Base-by-base conservation (phyloP, 176 grass and related monocot species). In the Calamus simplicifolius region DNA sequence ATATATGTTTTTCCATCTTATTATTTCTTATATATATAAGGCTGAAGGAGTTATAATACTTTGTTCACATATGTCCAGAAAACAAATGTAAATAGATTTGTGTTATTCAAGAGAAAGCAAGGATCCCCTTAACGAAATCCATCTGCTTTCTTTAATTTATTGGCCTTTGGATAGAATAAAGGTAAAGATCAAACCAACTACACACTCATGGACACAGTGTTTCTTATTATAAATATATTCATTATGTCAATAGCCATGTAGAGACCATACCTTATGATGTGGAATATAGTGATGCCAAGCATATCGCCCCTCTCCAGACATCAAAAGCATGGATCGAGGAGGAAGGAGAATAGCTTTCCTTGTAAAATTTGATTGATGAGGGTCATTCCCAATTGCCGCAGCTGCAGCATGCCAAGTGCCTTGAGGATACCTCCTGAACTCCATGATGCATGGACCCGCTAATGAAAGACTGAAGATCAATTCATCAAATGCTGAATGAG, bases 211-310 rank as follows among this genome's bases (percentile, higher is more conserved):
- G 21, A 23, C 1, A 23, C 21, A 0, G 21, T 43, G 35, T 43
- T 43, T 43, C 35, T 43, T 43, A 13, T 10, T 43, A 43, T 43
- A 43, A 43, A 43, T 43, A 10, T 13, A 43, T 43, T 43, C 12
- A 43, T 7, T 43, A 43, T 43, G 35, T 43, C 35, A 43, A 38
- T 1, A 38, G 12, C 35, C 12, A 10, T 10, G 57, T 52, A 66
- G 60, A 23, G 61, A 60, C 52, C 50, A 72, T 87, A 97, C 92
- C 80, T 96, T 97, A 73, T 88, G 92, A 80, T 97, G 92, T 15
- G 84, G 87, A 81, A 97, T 91, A 72, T 97, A 97, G 77, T 97
- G 92, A 82, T 97, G 80, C 92, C 92, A 97, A 50, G 92, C 87
- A 75, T 88, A 97, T 53, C 83, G 74, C 16, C 87, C 87, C 91